Base-by-base conservation (phyloP, 2,329 filamentous ascomycete genomes). In the Fusarium decemcellulare region DNA sequence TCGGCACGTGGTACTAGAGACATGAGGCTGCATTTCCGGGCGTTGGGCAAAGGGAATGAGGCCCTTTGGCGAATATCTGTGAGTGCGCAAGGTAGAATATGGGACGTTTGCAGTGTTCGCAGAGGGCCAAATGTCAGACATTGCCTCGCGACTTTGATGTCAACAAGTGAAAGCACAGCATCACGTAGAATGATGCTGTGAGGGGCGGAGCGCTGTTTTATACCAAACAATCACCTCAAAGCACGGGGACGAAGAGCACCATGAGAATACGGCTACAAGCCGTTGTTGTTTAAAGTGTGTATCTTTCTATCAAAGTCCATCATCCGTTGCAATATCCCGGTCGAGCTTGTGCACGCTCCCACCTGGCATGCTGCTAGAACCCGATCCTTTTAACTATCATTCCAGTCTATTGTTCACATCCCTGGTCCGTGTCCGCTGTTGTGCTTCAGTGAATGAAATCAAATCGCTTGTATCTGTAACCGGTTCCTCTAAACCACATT, bases 21-120 rank as follows among this genome's bases (percentile, higher is more conserved):
- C 50, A 42, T 40, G 15, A 59, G 56, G 56, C 51, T 65, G 59
- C 62, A 63, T 64, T 70, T 65, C 52, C 48, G 51, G 59, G 67
- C 39, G 54, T 62, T 63, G 58, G 47, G 39, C 44, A 51, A 11
- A 32, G 32, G 58, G 47, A 42, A 61, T 40, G 42, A 59, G 37
- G 48, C 37, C 34, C 44, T 46, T 51, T 10, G n/a, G 12, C 23
- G 34, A 56, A 65, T 30, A 32, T 46, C 53, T 57, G 50, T 37
- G 34, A 46, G 36, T 57, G 58, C 52, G 57, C 34, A 55, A 53
- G 51, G 61, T 59, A 63, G 47, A 64, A 48, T 46, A 36, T 42
- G 34, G 23, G 57, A 34, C 7, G 15, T 32, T 37, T 53, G n/a
- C 43, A 18, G 9, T 55, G 53, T 54, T 53, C 59, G 50, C 42